These are phyloP conservation scores for Colletotrichum sp. DNA, from an alignment of 2,329 filamentous ascomycete species.

Conservation along the genomic window DNA sequence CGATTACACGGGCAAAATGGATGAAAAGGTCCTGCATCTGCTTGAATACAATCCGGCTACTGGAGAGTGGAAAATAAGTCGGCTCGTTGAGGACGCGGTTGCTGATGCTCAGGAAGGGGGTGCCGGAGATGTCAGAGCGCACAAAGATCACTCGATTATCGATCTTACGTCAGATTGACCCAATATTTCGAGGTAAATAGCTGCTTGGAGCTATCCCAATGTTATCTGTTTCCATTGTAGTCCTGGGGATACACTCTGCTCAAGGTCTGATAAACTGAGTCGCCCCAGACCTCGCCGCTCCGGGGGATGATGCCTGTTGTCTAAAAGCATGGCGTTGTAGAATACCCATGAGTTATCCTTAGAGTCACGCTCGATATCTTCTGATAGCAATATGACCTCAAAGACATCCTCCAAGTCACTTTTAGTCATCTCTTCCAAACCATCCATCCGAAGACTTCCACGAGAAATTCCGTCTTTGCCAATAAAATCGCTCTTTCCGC, in stretches of 20 bases:
- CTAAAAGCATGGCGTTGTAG: not conserved
- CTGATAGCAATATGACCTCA: not conserved
- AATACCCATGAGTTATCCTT: not conserved
- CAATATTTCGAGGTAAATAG: no score
- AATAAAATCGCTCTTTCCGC: not conserved
- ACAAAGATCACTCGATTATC: not conserved
- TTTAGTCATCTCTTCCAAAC: not conserved
- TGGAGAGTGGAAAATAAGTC: slow-evolving; percentile 28
- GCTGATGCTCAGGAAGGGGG: not conserved
- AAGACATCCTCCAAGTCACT: no score
- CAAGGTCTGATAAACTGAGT: not conserved
- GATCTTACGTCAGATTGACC: not conserved
- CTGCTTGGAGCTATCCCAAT: not conserved
- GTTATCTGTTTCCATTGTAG: not conserved
- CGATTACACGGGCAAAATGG: slow-evolving; percentile 13
- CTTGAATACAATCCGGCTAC: slow-evolving; percentile 33
- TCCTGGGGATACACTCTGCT: not conserved
- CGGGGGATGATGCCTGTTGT: not conserved
- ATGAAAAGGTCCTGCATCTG: slow-evolving; percentile 24
- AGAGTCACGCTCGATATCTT: not conserved
- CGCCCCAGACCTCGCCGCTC: not conserved
- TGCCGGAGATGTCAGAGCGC: fast-evolving
- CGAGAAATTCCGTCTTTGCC: not conserved
- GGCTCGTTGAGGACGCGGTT: not conserved
- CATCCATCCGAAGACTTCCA: not conserved